phyloP scores from a whole-genome alignment of 1,139 yeast species.

The Scheffersomyces titani region DNA sequence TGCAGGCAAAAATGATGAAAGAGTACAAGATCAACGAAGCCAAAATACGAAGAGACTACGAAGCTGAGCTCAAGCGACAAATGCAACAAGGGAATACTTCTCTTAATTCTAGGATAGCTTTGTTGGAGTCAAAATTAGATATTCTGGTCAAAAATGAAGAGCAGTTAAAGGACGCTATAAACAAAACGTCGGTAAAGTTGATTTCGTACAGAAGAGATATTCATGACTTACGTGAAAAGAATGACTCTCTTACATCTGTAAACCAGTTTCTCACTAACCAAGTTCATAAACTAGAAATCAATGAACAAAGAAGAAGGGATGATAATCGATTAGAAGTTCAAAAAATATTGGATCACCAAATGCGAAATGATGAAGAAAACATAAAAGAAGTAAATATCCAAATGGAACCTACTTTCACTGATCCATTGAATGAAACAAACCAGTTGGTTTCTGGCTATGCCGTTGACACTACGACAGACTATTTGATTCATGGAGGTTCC shows the following conservation, averaged over 20 bases:
- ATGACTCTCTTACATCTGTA: conserved; percentile 8
- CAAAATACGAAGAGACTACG: conserved; percentile 2
- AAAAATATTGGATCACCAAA: neutral
- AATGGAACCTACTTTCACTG: neutral
- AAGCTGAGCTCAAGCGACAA: neutral
- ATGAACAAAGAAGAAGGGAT: neutral
- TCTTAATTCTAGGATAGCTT: neutral
- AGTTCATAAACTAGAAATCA: neutral
- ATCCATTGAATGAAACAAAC: neutral
- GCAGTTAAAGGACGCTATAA: conserved; percentile 4
- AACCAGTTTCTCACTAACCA: conserved; percentile 2
- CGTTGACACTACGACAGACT: conserved; percentile 8
- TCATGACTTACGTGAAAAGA: conserved; percentile 7
- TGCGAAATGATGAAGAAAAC: neutral
- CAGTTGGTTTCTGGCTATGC: neutral
- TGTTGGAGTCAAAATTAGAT: neutral
- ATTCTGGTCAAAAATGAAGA: conserved; percentile 1
- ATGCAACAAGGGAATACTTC: neutral
- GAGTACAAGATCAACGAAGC: conserved; percentile 5
- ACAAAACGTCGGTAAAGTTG: conserved; percentile 8
- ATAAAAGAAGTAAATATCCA: neutral
- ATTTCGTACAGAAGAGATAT: conserved; percentile 9
- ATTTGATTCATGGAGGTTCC: conserved; percentile 6
- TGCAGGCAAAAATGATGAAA: conserved; percentile 9
- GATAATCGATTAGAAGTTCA: neutral